A percentile compares a stretch with the other conserved stretches of the same genome.
Conservation (phyloP, 768 basidiomycete species). For the Naganishia vaughanmartiniae region DNA sequence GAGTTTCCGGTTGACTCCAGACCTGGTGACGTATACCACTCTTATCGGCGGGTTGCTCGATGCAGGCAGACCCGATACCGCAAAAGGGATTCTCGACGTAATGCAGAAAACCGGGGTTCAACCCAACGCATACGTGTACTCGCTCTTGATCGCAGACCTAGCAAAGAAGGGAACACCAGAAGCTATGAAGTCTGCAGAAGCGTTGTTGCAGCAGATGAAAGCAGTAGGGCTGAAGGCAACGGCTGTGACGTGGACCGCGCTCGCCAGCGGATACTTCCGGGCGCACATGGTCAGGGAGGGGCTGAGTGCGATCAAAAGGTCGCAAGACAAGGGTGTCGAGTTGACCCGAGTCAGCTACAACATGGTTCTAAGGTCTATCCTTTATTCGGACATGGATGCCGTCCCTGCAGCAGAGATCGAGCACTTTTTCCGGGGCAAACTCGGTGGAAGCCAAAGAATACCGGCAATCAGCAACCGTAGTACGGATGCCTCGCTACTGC, state of each 20-base stretch:
- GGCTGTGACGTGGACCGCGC: slow-evolving; percentile 76
- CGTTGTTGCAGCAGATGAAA: slow-evolving; percentile 74
- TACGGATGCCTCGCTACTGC: not conserved
- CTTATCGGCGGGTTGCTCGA: slow-evolving; percentile 74
- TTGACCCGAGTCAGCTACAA: slow-evolving; percentile 71
- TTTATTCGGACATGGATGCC: slow-evolving; percentile 62
- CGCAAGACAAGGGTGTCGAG: slow-evolving; percentile 60
- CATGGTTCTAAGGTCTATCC: slow-evolving; percentile 67
- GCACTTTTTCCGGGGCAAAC: slow-evolving; percentile 5
- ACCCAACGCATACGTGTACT: slow-evolving; percentile 74
- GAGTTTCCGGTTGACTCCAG: slow-evolving; percentile 64
- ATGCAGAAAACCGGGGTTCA: slow-evolving; percentile 74
- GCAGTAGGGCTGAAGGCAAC: slow-evolving; percentile 58
- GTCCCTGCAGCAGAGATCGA: slow-evolving; percentile 56
- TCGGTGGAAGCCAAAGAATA: not conserved
- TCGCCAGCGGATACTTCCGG: slow-evolving; percentile 71
- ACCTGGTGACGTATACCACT: slow-evolving; percentile 82
- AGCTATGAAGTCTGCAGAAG: slow-evolving; percentile 63
- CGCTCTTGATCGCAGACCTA: slow-evolving; percentile 73
- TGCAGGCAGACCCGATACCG: slow-evolving; percentile 66
- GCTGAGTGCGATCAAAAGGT: slow-evolving; percentile 57
- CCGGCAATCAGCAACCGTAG: not conserved
- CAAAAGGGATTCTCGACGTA: slow-evolving; percentile 62
- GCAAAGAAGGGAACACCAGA: slow-evolving; percentile 60
- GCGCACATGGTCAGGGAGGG: slow-evolving; percentile 54